These are phyloP conservation scores for Selaginella tamariscina DNA, from an alignment of 75 land plant species.

Conservation along the genomic window DNA sequence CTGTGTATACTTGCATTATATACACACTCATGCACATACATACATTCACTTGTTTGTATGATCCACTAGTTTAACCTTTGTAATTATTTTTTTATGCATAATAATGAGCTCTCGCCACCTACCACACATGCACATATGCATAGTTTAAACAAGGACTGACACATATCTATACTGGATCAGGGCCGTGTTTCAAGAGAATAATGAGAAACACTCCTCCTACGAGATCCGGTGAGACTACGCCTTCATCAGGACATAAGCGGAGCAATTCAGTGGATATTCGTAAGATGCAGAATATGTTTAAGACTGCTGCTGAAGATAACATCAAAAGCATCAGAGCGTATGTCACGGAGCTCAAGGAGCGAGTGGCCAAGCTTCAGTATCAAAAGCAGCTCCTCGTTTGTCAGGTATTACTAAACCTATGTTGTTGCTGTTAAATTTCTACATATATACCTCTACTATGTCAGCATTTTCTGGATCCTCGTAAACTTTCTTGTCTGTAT, in stretches of 20 bases:
- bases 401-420: constrained; percentile 42
- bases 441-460: background rate
- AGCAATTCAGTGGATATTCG: constrained; percentile 86
- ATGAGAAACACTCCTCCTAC: constrained; percentile 27
- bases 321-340: constrained; percentile 83
- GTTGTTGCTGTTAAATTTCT: no score
- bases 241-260: constrained; percentile 34
- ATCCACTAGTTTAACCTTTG: no score
- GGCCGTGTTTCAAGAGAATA: constrained; percentile 20
- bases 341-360: constrained; percentile 95
- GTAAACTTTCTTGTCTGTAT: no score
- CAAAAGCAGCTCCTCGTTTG: constrained; percentile 95
- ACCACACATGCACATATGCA: no score
- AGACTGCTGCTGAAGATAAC: constrained; percentile 97
- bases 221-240: constrained; percentile 11
- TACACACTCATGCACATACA: no score
- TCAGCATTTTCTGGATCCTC: no score
- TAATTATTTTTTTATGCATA: no score
- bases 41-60: no score
- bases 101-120: no score
- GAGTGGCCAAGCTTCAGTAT: constrained; percentile 93
- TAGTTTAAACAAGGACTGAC: no score
- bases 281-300: constrained; percentile 95
- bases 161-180: no score
- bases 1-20: no score